These are phyloP conservation scores for Boletus vermiculosoides DNA, from an alignment of 768 basidiomycete species.

Conservation along the genomic window DNA sequence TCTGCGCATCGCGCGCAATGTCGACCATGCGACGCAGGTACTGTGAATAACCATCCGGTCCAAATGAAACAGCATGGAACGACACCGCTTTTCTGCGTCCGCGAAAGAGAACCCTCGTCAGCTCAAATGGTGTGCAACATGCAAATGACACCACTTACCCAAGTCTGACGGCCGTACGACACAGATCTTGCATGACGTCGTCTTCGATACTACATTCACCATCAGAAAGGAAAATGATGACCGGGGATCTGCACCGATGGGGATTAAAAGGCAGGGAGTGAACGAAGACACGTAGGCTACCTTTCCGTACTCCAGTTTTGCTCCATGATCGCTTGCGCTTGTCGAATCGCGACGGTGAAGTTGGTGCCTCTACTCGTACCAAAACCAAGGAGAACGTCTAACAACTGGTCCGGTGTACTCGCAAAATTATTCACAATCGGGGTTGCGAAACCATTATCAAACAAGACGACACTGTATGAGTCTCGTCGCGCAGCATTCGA, in stretches of 20 bases:
- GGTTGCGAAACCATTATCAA: constrained; percentile 27
- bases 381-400: constrained; percentile 38
- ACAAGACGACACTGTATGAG: constrained; percentile 55
- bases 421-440: constrained; percentile 46
- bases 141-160: constrained; percentile 37
- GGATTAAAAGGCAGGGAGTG: background rate
- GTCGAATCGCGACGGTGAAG: constrained; percentile 40
- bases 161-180: constrained; percentile 40
- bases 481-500: constrained; percentile 41
- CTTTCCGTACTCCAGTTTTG: constrained; percentile 50
- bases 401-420: constrained; percentile 44
- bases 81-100: constrained; percentile 49
- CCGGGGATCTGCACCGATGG: constrained; percentile 12
- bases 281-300: constrained; percentile 22
- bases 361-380: constrained; percentile 40
- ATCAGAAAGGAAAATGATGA: constrained; percentile 46
- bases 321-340: constrained; percentile 40
- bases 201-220: constrained; percentile 46
- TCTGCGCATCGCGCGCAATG: constrained; percentile 50
- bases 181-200: constrained; percentile 38
- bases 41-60: constrained; percentile 25
- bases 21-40: constrained; percentile 49
- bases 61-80: constrained; percentile 61
- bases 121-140: background rate
- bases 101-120: background rate